These are phyloP conservation scores for Magnolia officinalis DNA, from an alignment of 164 flowering plant genomes.

Conservation along the genomic window DNA sequence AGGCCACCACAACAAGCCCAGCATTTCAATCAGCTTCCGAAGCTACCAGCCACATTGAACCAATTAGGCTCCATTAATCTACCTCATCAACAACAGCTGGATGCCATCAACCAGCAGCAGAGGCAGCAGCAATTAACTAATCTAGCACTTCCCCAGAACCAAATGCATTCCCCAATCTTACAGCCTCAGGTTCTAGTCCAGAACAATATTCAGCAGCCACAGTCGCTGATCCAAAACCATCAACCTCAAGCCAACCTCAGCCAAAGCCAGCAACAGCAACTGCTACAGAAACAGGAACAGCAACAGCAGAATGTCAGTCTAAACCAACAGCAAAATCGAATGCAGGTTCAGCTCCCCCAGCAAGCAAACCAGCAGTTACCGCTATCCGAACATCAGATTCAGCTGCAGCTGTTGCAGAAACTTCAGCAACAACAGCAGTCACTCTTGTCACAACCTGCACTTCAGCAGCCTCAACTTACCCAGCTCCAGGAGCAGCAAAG, in stretches of 20 bases:
- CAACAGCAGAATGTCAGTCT: constrained; percentile 30
- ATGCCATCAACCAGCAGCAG: constrained; percentile 48
- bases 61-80: constrained; percentile 42
- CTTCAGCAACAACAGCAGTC: constrained; percentile 77
- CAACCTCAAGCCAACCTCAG: constrained; percentile 51
- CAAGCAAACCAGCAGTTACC: constrained; percentile 29
- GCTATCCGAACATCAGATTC: constrained; percentile 61
- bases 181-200: constrained; percentile 52
- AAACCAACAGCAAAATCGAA: constrained; percentile 41
- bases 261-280: constrained; percentile 35
- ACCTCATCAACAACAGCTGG: constrained; percentile 57
- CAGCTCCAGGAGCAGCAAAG: constrained; percentile 66
- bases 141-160: constrained; percentile 45
- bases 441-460: constrained; percentile 44
- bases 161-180: constrained; percentile 49
- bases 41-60: constrained; percentile 37
- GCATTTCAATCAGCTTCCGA: constrained; percentile 28
- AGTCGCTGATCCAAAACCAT: constrained; percentile 41
- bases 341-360: constrained; percentile 37
- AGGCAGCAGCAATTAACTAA: constrained; percentile 41
- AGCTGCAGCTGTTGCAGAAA: constrained; percentile 70
- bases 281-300: constrained; percentile 9
- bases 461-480: constrained; percentile 46
- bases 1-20: constrained; percentile 53
- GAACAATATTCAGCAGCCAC: constrained; percentile 40